Base-by-base conservation (phyloP, 495 filamentous ascomycete species). In the Penicillium nucicola region DNA sequence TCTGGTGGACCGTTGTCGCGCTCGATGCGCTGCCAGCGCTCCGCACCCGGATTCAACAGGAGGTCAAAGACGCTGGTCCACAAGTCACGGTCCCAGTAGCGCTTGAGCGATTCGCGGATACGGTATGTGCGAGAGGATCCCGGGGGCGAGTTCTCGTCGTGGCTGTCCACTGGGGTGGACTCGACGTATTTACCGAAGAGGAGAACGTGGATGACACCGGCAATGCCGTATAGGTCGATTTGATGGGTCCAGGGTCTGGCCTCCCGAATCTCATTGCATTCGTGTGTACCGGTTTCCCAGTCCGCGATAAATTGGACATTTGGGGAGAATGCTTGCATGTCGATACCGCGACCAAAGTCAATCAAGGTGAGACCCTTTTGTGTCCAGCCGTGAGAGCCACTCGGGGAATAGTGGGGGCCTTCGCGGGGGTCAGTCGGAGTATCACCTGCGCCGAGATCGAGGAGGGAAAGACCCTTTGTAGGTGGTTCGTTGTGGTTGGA, bases 141-240 rank as follows among this genome's bases (percentile, higher is more conserved):
- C 13, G 61, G 50, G 11, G 41, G 49, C 8, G 30, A 41, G 18
- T 55, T 44, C 14, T 47, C 55, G 19, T 48, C 52, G 25, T 60
- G 62, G 14, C 47, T 55, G 12, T 78, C 77, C 4, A 77, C 77
- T 2, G 77, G 75, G 10, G 82, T 70, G 13, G 89, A 93, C 60
- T 97, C 90, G 53, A 98, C 90, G 71, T 97, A 96, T 60, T 88
- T 88, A 5, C 93, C 93, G 64, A 96, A 97, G 1, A 98, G 78
- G 61, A 98, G 75, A 28, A 80, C 82, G 61, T 97, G 91, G 12
- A 97, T 70, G 12, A 87, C 87, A 6, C 89, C 89, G 0, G 93
- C 93, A 0, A 96, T 74, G 23, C 93, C 93, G 68, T 92, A 89
- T 47, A 97, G 91, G 67, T 98, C 93, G 49, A 95, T 85, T 63